Conservation (phyloP, 139 green algal genomes). For the Coelastrella sp. region DNA sequence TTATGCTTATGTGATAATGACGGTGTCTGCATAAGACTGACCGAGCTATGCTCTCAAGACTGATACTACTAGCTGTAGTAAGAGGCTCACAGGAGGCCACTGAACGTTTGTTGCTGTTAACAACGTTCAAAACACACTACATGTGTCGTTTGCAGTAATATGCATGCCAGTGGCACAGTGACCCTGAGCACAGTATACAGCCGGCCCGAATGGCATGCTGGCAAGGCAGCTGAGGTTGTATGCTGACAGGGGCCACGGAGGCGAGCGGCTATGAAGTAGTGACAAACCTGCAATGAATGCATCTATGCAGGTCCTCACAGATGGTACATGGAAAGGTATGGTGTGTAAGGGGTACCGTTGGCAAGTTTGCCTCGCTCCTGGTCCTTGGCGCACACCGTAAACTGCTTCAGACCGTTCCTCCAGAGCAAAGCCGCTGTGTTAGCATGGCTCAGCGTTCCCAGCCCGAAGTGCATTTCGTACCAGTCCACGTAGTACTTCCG, state of each 20-base stretch:
- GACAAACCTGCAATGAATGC: neutral
- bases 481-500: conserved; percentile 9
- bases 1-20: too few species aligned
- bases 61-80: too few species aligned
- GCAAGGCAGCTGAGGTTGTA: neutral
- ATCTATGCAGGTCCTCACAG: neutral
- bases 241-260: neutral
- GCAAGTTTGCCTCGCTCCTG: neutral
- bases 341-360: neutral
- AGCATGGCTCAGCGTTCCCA: conserved; percentile 18
- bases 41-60: too few species aligned
- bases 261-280: neutral
- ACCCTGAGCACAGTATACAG: too few species aligned
- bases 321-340: neutral
- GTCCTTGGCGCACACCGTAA: neutral
- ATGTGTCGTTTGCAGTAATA: too few species aligned
- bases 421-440: conserved; percentile 33
- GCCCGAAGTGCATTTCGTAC: conserved; percentile 18
- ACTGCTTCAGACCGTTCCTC: neutral
- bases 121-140: too few species aligned
- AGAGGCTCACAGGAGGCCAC: too few species aligned
- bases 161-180: too few species aligned
- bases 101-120: too few species aligned
- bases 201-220: neutral
- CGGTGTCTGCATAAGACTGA: too few species aligned